phyloP scores from a whole-genome alignment of 108 stramenopile species.

The Skeletonema grethae region DNA sequence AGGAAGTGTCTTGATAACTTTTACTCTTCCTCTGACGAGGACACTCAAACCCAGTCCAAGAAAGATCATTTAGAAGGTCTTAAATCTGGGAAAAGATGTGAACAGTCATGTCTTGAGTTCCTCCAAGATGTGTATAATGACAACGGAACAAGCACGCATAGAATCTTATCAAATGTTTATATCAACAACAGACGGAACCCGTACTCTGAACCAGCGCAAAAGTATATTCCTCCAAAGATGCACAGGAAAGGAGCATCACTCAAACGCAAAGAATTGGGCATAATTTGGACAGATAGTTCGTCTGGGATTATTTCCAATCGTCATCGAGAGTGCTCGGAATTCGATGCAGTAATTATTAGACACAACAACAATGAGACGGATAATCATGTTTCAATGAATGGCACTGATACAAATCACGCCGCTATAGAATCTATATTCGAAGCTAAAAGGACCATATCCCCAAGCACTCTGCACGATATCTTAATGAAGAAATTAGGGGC shows the following conservation, averaged over 20 bases:
- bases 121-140: neutral
- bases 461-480: conserved; percentile 37
- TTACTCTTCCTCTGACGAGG: conserved; percentile 6
- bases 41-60: neutral
- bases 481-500: conserved; percentile 32
- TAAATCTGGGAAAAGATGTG: conserved; percentile 17
- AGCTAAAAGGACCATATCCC: conserved; percentile 34
- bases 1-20: conserved; percentile 21
- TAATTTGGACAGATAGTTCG: conserved; percentile 30
- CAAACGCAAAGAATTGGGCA: conserved; percentile 14
- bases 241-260: conserved; percentile 5
- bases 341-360: conserved; percentile 16
- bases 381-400: no score
- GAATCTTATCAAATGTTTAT: conserved; percentile 23
- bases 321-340: conserved; percentile 35
- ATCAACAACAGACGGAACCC: conserved; percentile 20
- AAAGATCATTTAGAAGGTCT: conserved; percentile 1
- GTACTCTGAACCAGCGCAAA: neutral
- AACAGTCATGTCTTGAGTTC: conserved; percentile 24
- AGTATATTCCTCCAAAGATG: conserved; percentile 5
- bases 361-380: no score
- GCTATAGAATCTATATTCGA: conserved; percentile 33
- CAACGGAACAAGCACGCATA: conserved; percentile 5
- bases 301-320: neutral
- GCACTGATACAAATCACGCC: neutral